Evolutionary conservation across 306 rosid species (phyloP), one percentile per base, ranked within the genome.

Genomic region (Prosopis cineraria): DNA sequence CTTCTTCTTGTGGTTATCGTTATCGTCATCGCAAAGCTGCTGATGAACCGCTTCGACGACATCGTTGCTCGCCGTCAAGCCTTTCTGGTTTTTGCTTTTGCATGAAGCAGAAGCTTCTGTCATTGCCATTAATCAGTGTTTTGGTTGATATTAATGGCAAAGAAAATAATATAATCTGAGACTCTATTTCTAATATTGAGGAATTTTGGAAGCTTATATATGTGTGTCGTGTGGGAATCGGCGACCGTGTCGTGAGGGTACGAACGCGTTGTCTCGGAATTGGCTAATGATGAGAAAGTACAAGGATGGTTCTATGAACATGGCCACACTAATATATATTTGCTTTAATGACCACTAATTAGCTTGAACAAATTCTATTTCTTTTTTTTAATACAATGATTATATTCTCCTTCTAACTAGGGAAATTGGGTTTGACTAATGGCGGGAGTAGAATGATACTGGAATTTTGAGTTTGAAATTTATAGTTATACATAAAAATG

Each of bases 21-120:
- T 77, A 9, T 79, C 88, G n/a, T 80, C 87, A 9, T 80, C 79
- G 83, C 90, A 85, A 14, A 87, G 89, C 68, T 88, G 91, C 48
- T 80, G 74, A 48, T 78, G 72, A 10, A 79, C 92, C 3, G 85
- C 91, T 24, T 64, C 84, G 79, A 82, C 63, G 1, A 85, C 91
- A 11, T 68, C 58, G 0, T 88, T 91, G 12, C 60, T 68, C 71
- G 82, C 84, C 0, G 82, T 80, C 4, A 86, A 62, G 25, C 17
- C 40, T 63, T 58, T 16, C n/a, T 50, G 79, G 60, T 24, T 60
- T 30, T 60, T 30, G 39, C 67, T 33, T 59, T 60, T 20, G 37
- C 22, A 0, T 20, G 27, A 16, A 72, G 13, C 20, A 67, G 11
- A 25, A 22, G 67, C 34, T 69, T 70, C 78, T 7, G 33, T 81